These are phyloP conservation scores for Candida tammaniensis DNA, from an alignment of 805 yeast species.

Conservation along the genomic window DNA sequence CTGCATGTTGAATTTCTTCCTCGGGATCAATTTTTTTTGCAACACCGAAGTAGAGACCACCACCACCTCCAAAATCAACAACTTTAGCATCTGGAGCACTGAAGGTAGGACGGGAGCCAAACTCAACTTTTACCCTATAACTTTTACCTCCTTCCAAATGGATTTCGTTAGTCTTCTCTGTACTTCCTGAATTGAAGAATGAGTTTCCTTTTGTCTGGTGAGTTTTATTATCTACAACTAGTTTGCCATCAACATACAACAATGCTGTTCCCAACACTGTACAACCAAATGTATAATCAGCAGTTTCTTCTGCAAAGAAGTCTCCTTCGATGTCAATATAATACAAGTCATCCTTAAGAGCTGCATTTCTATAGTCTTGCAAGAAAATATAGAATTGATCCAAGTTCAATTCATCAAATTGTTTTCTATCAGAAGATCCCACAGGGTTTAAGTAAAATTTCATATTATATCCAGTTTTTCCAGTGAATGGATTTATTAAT, in stretches of 20 bases:
- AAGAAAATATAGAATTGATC: slow-evolving; percentile 19
- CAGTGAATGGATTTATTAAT: slow-evolving; percentile 20
- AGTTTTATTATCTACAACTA: slow-evolving; percentile 55
- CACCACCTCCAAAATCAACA: slow-evolving; percentile 19
- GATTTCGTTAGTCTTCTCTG: slow-evolving; percentile 42
- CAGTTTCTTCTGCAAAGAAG: slow-evolving; percentile 46
- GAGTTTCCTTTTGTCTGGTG: slow-evolving; percentile 47
- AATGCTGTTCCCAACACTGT: slow-evolving; percentile 54
- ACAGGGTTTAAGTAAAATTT: slow-evolving; percentile 20
- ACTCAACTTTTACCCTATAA: slow-evolving; percentile 47
- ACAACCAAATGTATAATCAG: slow-evolving; percentile 50
- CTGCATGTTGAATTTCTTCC: slow-evolving; percentile 25
- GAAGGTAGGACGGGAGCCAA: slow-evolving; percentile 35
- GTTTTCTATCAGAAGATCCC: slow-evolving; percentile 11
- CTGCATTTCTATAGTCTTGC: slow-evolving; percentile 19
- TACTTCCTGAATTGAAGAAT: slow-evolving; percentile 50
- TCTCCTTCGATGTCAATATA: slow-evolving; percentile 44
- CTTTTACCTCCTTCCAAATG: slow-evolving; percentile 40
- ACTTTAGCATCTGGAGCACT: slow-evolving; percentile 13
- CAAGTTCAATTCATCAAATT: slow-evolving; percentile 20
- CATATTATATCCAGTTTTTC: slow-evolving; percentile 21
- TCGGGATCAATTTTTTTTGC: slow-evolving; percentile 21
- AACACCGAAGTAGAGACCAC: slow-evolving; percentile 22
- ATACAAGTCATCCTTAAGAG: slow-evolving; percentile 23
- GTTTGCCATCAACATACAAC: slow-evolving; percentile 48